Base-by-base conservation (phyloP, 768 basidiomycete genomes). In the Termitomyces bulborhizus region DNA sequence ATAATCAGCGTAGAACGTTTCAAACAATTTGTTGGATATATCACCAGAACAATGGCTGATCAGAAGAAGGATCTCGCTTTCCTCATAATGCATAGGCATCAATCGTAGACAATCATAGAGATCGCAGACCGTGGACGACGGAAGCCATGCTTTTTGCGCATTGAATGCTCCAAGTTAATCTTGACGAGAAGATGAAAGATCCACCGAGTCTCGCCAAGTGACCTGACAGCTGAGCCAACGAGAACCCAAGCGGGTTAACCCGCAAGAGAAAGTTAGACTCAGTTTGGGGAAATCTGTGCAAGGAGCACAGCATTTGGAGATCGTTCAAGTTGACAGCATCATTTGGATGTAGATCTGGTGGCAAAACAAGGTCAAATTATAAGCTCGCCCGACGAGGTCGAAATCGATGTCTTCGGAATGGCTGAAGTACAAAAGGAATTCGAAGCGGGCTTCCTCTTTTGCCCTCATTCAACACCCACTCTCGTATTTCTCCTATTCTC, bases 371-470 rank as follows among this genome's bases (percentile, higher is more conserved):
- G 18, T 26, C 51, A 66, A 61, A 65, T 39, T 4, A 62, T n/a
- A 44, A 6, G 6, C 36, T 37, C 18, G 27, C 29, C 69, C 71
- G 71, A 71, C 66, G 59, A 68, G 58, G 58, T 67, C 71, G 69
- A 67, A 21, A 64, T 69, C 70, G 70, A 70, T 60, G 65, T 62
- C 63, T 60, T 69, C 70, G 70, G 70, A 67, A 48, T 48, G 32
- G 37, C 29, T 46, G 21, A 21, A 16, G 29, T 54, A 58, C 58
- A 59, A 63, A 61, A 45, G 37, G 29, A 34, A 34, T 13, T 4
- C 34, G 34, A 34, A 34, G 34, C 12, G 12, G 31, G 31, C 31
- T 3, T 29, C 27, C 8, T 9, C 8, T 32, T 32, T 3, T 8
- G 34, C 4, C 34, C 34, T 34, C 34, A 34, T 34, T 13, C 34